Evolutionary conservation across 768 basidiomycete genomes (phyloP).

Genomic region (Lactarius pseudohatsudake): DNA sequence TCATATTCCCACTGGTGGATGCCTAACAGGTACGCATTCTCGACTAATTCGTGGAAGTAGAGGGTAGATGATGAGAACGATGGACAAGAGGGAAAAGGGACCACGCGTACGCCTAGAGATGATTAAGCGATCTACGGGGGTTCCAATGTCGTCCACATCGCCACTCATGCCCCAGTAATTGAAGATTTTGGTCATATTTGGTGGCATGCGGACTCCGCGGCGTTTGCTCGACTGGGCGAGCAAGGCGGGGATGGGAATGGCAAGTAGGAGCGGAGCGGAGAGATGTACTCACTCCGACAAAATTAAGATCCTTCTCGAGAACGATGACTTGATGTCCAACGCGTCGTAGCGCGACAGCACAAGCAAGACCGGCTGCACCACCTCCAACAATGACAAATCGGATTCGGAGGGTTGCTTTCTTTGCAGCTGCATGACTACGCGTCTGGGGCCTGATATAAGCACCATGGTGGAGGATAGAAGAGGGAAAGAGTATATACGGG

Average conservation of each 20-base stretch:
- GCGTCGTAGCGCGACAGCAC: constrained; percentile 37
- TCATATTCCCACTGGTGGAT: constrained; percentile 35
- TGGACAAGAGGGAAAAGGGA: neutral
- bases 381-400: constrained; percentile 39
- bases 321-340: constrained; percentile 40
- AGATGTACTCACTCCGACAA: constrained; percentile 33
- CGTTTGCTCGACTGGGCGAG: constrained; percentile 15
- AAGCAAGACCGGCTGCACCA: constrained; percentile 39
- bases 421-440: constrained; percentile 22
- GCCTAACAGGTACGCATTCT: constrained; percentile 33
- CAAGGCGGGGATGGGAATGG: neutral
- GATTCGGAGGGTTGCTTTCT: constrained; percentile 29
- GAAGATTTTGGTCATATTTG: constrained; percentile 41
- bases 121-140: constrained; percentile 29
- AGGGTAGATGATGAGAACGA: neutral
- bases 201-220: constrained; percentile 37
- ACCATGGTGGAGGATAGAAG: neutral
- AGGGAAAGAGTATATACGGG: neutral
- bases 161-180: constrained; percentile 39
- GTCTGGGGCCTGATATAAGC: neutral
- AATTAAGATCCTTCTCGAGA: constrained; percentile 35
- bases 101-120: constrained; percentile 32
- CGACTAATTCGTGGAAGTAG: constrained; percentile 10
- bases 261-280: neutral
- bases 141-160: constrained; percentile 31